Evolutionary conservation across 2,329 filamentous ascomycete genomes (phyloP).

Genomic region (Monilinia vaccinii-corymbosi): DNA sequence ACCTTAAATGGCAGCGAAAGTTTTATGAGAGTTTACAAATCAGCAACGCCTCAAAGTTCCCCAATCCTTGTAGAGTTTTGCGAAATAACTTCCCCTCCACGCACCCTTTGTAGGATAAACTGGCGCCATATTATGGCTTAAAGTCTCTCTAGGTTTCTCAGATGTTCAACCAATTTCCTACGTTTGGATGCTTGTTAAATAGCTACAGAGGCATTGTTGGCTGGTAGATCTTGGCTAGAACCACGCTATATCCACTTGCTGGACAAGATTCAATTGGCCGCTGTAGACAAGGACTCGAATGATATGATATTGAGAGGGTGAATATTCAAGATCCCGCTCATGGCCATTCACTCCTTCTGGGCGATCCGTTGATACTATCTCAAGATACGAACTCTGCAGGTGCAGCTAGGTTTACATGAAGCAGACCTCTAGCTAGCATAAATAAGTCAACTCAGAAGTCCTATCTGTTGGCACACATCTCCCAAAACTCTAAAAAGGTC

Average conservation of each 20-base stretch:
- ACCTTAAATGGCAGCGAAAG: not conserved
- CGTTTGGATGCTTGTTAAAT: not conserved
- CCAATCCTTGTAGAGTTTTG: not conserved
- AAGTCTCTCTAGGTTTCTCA: not conserved
- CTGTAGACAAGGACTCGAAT: not conserved
- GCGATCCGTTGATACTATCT: not conserved
- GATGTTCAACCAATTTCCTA: not conserved
- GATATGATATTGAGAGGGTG: not conserved
- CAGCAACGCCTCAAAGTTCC: not conserved
- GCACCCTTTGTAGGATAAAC: not conserved
- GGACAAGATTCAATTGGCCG: not conserved
- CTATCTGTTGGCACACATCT: too few species aligned
- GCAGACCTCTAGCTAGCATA: not conserved
- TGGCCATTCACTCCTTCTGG: not conserved
- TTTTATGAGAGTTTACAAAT: fast-evolving
- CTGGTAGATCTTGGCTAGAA: not conserved
- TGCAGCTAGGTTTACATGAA: not conserved
- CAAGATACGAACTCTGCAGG: not conserved
- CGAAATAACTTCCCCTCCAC: not conserved
- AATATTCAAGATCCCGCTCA: not conserved
- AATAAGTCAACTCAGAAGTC: too few species aligned
- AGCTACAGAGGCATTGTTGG: not conserved
- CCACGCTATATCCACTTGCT: not conserved
- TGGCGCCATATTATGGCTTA: not conserved
- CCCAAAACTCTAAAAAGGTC: too few species aligned